These are phyloP conservation scores for Posidonia oceanica DNA, from an alignment of 116 monocot species.

Conservation along the genomic window DNA sequence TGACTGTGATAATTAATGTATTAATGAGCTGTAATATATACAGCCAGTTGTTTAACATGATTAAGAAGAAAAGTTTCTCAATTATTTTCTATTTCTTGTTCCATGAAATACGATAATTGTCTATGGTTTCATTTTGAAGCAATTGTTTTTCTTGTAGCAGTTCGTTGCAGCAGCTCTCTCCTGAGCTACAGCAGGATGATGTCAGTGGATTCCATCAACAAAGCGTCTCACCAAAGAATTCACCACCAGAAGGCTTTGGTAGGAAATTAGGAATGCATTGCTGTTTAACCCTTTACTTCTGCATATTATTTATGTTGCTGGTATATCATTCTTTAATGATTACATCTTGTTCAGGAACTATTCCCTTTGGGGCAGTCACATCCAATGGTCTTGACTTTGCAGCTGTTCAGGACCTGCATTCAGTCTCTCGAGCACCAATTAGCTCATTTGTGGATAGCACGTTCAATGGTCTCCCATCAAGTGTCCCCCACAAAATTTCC, in stretches of 20 bases:
- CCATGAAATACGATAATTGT: background rate
- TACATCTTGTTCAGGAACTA: slow-evolving; percentile 27
- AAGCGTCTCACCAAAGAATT: slow-evolving; percentile 26
- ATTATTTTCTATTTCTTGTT: background rate
- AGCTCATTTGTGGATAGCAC: slow-evolving; percentile 33
- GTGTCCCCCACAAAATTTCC: slow-evolving; percentile 36
- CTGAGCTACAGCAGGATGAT: slow-evolving; percentile 55
- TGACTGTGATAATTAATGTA: too few species aligned
- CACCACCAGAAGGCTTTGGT: slow-evolving; percentile 43
- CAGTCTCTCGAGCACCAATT: slow-evolving; percentile 29
- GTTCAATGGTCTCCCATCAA: slow-evolving; percentile 44
- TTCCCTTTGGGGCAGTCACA: slow-evolving; percentile 17
- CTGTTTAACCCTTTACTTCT: background rate
- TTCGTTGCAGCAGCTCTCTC: slow-evolving; percentile 38
- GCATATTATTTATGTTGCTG: background rate
- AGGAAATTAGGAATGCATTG: slow-evolving; percentile 12
- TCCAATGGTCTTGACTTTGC: slow-evolving; percentile 35
- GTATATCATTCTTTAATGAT: background rate
- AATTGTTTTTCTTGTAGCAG: slow-evolving; percentile 17
- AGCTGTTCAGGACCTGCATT: slow-evolving; percentile 25
- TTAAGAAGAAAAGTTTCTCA: background rate
- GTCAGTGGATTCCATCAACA: slow-evolving; percentile 20
- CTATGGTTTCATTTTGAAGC: background rate
- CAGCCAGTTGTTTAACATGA: too few species aligned
- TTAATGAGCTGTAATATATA: too few species aligned